These are phyloP conservation scores for Hamamelis virginiana DNA, from an alignment of 164 flowering plant species.

Conservation along the genomic window DNA sequence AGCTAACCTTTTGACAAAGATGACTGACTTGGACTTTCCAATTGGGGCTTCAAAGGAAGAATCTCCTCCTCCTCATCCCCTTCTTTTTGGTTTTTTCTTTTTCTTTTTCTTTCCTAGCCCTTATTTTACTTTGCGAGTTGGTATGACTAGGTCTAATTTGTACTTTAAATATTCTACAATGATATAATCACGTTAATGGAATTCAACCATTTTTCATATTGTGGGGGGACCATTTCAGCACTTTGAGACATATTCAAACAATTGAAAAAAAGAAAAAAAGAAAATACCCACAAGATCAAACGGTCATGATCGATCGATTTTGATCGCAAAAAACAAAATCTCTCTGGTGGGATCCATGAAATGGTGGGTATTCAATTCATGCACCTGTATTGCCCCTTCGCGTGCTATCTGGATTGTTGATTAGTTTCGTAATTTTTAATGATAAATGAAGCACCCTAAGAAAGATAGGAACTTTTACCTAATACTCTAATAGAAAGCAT, in stretches of 20 bases:
- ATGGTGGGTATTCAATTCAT: conserved; percentile 13
- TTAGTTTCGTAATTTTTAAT: background rate
- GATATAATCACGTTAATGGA: conserved; percentile 22
- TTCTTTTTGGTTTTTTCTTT: background rate
- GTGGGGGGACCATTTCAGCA: conserved; percentile 23
- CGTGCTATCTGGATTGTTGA: conserved; percentile 3
- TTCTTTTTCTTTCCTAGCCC: background rate
- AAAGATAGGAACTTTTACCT: background rate
- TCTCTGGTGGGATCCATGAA: conserved; percentile 13
- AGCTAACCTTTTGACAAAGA: conserved; percentile 17
- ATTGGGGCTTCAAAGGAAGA: conserved; percentile 1
- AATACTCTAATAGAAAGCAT: background rate
- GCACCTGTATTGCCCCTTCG: background rate
- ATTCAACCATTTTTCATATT: background rate
- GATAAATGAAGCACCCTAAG: background rate
- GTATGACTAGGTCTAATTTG: conserved; percentile 18
- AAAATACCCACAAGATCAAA: too few species aligned
- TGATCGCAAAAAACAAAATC: too few species aligned
- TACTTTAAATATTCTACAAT: conserved; percentile 14
- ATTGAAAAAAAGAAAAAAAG: too few species aligned
- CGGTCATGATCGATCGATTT: conserved; percentile 12
- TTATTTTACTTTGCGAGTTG: conserved; percentile 4
- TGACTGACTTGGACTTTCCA: background rate
- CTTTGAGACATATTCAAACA: conserved; percentile 20
- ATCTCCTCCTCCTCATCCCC: background rate